Base-by-base conservation (phyloP, 108 stramenopile species). In the Nannochloropsis granulata region DNA sequence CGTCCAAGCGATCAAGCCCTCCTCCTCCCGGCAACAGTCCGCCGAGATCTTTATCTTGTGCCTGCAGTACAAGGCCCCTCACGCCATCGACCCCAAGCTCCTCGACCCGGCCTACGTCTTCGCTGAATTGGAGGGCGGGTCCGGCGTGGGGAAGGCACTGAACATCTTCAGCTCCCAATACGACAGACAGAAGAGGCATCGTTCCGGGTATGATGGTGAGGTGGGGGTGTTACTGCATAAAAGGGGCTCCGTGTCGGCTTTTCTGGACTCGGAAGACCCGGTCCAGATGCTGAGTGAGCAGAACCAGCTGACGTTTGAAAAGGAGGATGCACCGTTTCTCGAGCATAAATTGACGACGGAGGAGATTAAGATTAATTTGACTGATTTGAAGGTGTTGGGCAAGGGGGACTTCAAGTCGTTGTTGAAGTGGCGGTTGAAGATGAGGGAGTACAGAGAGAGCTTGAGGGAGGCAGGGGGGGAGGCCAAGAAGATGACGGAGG, bases 1-100 rank as follows among this genome's bases (percentile, higher is more conserved):
- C 12, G 94, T 96, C 34, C 90, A 94, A 85, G 95, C 95, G 23
- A 94, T 97, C 82, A 99, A 99, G 88, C 99, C 99, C 11, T 92
- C 91, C 34, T 95, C 96, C 23, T 93, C 92, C 79, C 92, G 99
- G 34, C 87, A 88, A 23, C 96, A 97, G 84, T 95, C 94, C 44
- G 97, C 99, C 1, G 99, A 99, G 89, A 99, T 99, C 85, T 99
- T 99, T 92, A 93, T 98, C 81, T 92, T 98, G 13, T 97, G 97
- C 89, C 82, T 85, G 79, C 92, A 91, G 24, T 99, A 96, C 88
- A 87, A 92, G 21, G 93, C 93, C 13, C 97, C 99, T 1, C 91
- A 93, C 79, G 81, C 44, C 79, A 95, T 99, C 85, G 99, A 99
- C 90, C 91, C 96, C 13, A 87, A 94, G 21, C 90, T 99, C 91